These are phyloP conservation scores for Candida railenensis DNA, from an alignment of 805 yeast species.

Conservation along the genomic window DNA sequence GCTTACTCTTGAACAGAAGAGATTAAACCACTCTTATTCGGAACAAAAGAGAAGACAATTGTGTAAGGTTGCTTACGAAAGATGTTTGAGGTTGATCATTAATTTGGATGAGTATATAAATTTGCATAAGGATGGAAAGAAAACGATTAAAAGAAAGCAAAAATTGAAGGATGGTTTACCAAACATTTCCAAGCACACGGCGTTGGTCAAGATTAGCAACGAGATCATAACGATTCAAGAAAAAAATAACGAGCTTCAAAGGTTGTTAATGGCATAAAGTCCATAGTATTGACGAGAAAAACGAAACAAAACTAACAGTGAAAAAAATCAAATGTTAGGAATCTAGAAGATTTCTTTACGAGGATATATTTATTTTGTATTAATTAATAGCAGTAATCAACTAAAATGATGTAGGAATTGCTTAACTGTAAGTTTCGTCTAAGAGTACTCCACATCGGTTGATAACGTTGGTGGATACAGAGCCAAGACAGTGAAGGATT, in stretches of 20 bases:
- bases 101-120: constrained; percentile 35
- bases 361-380: neutral
- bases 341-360: neutral
- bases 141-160: constrained; percentile 36
- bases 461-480: no score
- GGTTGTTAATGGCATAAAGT: constrained; percentile 14
- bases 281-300: neutral
- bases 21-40: constrained; percentile 40
- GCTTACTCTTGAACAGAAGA: constrained; percentile 37
- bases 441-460: no score
- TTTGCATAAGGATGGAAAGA: constrained; percentile 15
- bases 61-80: constrained; percentile 44
- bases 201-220: constrained; percentile 37
- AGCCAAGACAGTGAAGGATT: neutral
- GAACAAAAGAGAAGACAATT: constrained; percentile 45
- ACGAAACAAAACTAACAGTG: neutral
- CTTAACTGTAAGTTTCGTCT: no score
- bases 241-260: constrained; percentile 32
- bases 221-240: constrained; percentile 35
- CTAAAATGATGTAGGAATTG: no score
- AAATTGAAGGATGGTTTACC: constrained; percentile 45
- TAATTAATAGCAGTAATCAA: neutral
- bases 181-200: constrained; percentile 43
- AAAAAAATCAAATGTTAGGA: neutral
- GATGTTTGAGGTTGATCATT: constrained; percentile 40